These are phyloP conservation scores for Cupressus sempervirens DNA, from an alignment of 75 land plant genomes.

Conservation along the genomic window DNA sequence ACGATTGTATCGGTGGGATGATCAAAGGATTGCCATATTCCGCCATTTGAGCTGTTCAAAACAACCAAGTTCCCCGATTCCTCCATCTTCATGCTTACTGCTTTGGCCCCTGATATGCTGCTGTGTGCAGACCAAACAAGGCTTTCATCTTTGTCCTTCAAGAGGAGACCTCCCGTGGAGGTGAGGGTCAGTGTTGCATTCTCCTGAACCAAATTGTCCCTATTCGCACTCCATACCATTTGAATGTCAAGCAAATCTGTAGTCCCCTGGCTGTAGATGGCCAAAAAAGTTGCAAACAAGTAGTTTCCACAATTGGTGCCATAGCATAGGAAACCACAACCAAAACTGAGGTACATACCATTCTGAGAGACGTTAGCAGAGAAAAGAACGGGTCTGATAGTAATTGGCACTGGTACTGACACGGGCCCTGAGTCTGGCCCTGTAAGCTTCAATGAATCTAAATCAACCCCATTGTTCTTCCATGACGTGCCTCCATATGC, in stretches of 20 bases:
- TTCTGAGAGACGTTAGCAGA: background rate
- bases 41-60: constrained; percentile 12
- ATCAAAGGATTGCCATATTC: constrained; percentile 34
- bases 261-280: background rate
- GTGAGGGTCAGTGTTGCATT: constrained; percentile 17
- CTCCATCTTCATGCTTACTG: constrained; percentile 13
- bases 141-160: constrained; percentile 24
- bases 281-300: background rate
- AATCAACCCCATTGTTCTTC: background rate
- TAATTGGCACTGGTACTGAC: background rate
- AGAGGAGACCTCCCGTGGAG: constrained; percentile 16
- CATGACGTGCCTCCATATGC: background rate
- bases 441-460: background rate
- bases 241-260: background rate
- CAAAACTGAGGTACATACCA: background rate
- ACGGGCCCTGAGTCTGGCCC: background rate
- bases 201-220: background rate
- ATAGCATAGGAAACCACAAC: background rate
- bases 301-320: background rate
- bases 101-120: background rate
- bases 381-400: background rate
- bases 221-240: background rate
- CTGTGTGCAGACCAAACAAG: constrained; percentile 39
- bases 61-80: constrained; percentile 38
- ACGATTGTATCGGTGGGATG: background rate